phyloP scores from a whole-genome alignment of 352 stramenopile genomes.

The Pelagophyceae sp. region DNA sequence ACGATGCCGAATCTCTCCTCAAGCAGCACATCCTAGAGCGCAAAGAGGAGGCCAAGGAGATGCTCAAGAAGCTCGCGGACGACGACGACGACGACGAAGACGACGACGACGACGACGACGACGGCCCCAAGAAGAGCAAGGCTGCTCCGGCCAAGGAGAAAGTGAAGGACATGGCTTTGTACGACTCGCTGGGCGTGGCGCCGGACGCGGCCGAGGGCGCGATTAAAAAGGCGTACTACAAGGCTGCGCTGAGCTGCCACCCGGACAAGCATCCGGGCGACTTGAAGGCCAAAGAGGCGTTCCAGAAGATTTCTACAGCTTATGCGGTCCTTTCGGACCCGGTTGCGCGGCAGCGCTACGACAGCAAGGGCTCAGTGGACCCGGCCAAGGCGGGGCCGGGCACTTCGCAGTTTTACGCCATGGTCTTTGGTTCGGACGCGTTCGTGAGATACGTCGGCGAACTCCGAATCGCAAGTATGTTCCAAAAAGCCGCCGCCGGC shows the following conservation, averaged over 20 bases:
- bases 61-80: neutral
- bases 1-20: neutral
- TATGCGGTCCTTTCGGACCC: conserved; percentile 88
- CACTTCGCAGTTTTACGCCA: conserved; percentile 4
- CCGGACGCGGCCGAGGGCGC: conserved; percentile 70
- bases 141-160: conserved; percentile 55
- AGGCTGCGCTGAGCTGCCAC: conserved; percentile 84
- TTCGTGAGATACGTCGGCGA: conserved; percentile 15
- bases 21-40: neutral
- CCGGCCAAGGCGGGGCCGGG: neutral
- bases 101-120: neutral
- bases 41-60: neutral
- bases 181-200: conserved; percentile 73
- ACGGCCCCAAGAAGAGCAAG: too few relatives aligned
- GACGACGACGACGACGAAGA: neutral
- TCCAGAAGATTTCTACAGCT: conserved; percentile 90
- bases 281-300: conserved; percentile 79
- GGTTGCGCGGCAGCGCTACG: conserved; percentile 83
- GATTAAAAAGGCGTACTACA: conserved; percentile 97
- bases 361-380: conserved; percentile 38
- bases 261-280: conserved; percentile 83
- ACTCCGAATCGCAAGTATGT: neutral
- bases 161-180: conserved; percentile 87
- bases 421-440: conserved; percentile 2
- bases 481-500: neutral